phyloP scores from a whole-genome alignment of 305 asterid genomes.

The Fraxinus nigra region DNA sequence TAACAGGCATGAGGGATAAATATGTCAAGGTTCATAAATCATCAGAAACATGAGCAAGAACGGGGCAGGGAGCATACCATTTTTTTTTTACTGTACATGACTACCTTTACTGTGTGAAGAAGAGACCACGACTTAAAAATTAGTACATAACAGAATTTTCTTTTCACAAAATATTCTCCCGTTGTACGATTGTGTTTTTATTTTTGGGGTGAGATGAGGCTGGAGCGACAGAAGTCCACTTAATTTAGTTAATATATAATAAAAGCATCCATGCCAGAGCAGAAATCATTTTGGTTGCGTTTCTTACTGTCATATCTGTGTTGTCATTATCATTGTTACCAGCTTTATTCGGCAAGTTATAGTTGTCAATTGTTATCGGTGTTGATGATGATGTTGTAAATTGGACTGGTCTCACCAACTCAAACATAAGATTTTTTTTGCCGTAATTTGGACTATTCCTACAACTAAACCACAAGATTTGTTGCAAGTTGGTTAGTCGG shows the following conservation, averaged over 20 bases:
- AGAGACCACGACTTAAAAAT: neutral
- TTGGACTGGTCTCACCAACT: neutral
- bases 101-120: neutral
- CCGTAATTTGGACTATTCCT: neutral
- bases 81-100: neutral
- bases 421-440: neutral
- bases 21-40: neutral
- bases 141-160: neutral
- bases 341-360: neutral
- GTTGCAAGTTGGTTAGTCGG: neutral
- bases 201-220: neutral
- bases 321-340: neutral
- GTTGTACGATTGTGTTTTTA: neutral
- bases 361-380: neutral
- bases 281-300: neutral
- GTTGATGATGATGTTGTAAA: neutral
- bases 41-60: constrained; percentile 5
- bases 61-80: neutral
- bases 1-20: neutral
- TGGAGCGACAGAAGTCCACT: neutral
- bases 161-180: neutral
- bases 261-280: neutral
- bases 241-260: neutral
- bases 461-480: neutral
- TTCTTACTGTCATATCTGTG: neutral